phyloP scores from a whole-genome alignment of 805 yeast species.

The Myxozyma monticola region DNA sequence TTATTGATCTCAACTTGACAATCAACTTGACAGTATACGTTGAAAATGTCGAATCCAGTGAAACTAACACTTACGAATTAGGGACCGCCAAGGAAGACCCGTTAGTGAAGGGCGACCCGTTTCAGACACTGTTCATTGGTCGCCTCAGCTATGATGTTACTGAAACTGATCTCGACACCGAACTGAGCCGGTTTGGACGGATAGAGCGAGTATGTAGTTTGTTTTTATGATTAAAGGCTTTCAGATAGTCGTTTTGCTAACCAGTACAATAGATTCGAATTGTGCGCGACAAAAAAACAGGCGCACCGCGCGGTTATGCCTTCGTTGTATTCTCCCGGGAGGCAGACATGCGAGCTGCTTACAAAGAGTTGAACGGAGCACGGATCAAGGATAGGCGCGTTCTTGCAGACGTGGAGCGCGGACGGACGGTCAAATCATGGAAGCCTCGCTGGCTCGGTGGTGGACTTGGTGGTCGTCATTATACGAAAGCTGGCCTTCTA shows the following conservation, averaged over 20 bases:
- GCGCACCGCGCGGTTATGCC: conserved; percentile 77
- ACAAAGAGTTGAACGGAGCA: conserved; percentile 56
- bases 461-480: conserved; percentile 85
- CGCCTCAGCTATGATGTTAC: conserved; percentile 63
- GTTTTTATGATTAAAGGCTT: background rate
- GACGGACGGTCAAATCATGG: conserved; percentile 42
- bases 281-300: conserved; percentile 53
- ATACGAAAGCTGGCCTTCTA: conserved; percentile 42
- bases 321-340: conserved; percentile 70
- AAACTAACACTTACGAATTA: background rate
- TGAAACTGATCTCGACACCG: conserved; percentile 67
- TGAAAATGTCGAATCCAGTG: too few relatives aligned
- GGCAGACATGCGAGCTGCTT: conserved; percentile 60
- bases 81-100: conserved; percentile 62
- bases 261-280: conserved; percentile 44
- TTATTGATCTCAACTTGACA: background rate
- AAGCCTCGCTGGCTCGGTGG: conserved; percentile 66
- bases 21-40: too few relatives aligned
- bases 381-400: conserved; percentile 54
- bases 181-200: conserved; percentile 65
- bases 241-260: background rate
- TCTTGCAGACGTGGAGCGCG: conserved; percentile 45
- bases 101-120: conserved; percentile 68
- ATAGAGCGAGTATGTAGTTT: conserved; percentile 53
- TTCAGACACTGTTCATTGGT: conserved; percentile 72